Conservation (phyloP, 1,284 basidiomycete species). For the Heliocybe sulcata region DNA sequence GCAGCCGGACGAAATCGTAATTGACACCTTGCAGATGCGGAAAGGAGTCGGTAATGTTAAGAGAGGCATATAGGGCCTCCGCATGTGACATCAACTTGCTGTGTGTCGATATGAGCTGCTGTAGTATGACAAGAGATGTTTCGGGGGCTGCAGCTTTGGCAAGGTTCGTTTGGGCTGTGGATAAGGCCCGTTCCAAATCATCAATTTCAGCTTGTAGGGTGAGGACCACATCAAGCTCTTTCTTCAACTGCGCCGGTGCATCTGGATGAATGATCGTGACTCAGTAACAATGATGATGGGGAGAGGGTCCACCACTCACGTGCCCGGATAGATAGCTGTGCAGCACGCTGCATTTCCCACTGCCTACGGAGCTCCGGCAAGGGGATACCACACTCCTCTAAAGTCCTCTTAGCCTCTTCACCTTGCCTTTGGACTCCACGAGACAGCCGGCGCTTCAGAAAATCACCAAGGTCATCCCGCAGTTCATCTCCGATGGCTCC, state of each 20-base stretch:
- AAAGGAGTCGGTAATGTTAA: conserved; percentile 26
- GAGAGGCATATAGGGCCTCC: conserved; percentile 23
- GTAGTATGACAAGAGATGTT: too few relatives aligned
- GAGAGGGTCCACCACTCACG: conserved; percentile 14
- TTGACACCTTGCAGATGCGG: conserved; percentile 22
- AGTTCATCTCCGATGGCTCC: conserved; percentile 3
- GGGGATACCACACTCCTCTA: not conserved
- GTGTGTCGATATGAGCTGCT: not conserved
- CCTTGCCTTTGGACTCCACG: conserved; percentile 8
- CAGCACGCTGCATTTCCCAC: conserved; percentile 21
- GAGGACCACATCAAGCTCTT: conserved; percentile 27
- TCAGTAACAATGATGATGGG: too few relatives aligned
- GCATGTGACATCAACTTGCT: conserved; percentile 7
- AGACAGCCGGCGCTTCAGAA: not conserved
- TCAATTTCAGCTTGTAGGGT: conserved; percentile 26
- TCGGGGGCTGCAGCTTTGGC: too few relatives aligned
- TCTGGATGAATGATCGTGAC: conserved; percentile 23
- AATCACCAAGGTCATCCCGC: conserved; percentile 7
- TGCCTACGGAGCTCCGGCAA: conserved; percentile 15
- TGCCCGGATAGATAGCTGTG: conserved; percentile 22
- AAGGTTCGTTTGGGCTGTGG: not conserved
- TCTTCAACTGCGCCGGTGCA: conserved; percentile 23
- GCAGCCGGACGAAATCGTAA: conserved; percentile 22
- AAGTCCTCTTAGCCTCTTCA: too few relatives aligned
- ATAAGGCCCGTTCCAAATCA: conserved; percentile 15